Evolutionary conservation across 2,329 filamentous ascomycete genomes (phyloP).

Genomic region (Sporothrix mexicana): DNA sequence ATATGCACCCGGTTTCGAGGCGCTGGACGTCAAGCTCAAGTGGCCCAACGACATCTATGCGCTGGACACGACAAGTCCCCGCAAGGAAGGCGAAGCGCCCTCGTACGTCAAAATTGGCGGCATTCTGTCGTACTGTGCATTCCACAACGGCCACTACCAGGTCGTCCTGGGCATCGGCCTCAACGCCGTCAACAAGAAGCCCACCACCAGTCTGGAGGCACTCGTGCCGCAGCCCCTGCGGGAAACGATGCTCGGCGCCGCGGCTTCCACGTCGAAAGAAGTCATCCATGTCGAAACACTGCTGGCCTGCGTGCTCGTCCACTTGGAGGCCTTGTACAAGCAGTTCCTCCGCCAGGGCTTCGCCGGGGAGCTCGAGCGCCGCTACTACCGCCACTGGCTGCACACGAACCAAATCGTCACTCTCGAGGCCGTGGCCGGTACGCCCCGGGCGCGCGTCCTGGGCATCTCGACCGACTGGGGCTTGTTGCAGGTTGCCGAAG

Average conservation of each 20-base stretch:
- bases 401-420: slow-evolving; percentile 76
- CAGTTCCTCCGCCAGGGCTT: slow-evolving; percentile 80
- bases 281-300: slow-evolving; percentile 78
- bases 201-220: slow-evolving; percentile 84
- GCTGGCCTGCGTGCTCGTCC: slow-evolving; percentile 77
- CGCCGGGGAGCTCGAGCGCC: slow-evolving; percentile 70
- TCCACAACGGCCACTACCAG: slow-evolving; percentile 77
- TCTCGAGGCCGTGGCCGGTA: slow-evolving; percentile 79
- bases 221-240: slow-evolving; percentile 61
- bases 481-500: slow-evolving; percentile 81
- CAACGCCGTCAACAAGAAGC: slow-evolving; percentile 82
- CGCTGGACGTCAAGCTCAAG: slow-evolving; percentile 83
- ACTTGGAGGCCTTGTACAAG: slow-evolving; percentile 77
- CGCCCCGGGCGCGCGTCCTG: slow-evolving; percentile 71
- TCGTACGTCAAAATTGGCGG: slow-evolving; percentile 88
- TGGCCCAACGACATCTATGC: slow-evolving; percentile 98
- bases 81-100: background rate
- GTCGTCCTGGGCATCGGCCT: slow-evolving; percentile 85
- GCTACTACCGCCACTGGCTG: slow-evolving; percentile 85
- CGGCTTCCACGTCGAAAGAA: slow-evolving; percentile 45
- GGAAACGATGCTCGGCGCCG: background rate
- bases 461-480: slow-evolving; percentile 95
- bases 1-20: slow-evolving; percentile 77
- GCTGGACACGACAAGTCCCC: slow-evolving; percentile 59
- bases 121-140: slow-evolving; percentile 88